Base-by-base conservation (phyloP, 345 rosid genomes). In the Lumnitzera racemosa region DNA sequence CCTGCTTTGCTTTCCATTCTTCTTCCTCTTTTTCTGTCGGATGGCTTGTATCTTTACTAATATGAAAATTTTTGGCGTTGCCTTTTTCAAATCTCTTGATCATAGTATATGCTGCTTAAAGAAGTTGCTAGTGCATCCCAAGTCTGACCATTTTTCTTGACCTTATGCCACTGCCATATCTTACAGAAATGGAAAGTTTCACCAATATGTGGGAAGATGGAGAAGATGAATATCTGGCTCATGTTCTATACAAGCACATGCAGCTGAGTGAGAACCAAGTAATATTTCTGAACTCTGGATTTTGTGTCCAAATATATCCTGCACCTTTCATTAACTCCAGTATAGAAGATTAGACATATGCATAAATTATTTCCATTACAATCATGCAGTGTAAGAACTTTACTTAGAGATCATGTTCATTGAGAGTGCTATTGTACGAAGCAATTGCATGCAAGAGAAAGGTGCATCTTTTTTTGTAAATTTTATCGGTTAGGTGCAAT, bases 181-280 rank as follows among this genome's bases (percentile, higher is more conserved):
- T 68, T 76, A 72, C 81, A 82, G 83, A 70, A 70, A 68, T 61
- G 12, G 77, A 68, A 70, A 57, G 47, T 52, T 29, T 51, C 54
- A 24, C 70, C 23, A 78, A 76, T 71, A 70, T 69, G 51, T 94
- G 97, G 95, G 96, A 88, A 70, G 96, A 88, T 49, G 78, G 78
- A 65, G 90, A 86, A 79, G 97, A 88, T 79, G 88, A 86, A 63
- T 90, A 90, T 74, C 80, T 94, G 84, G 95, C 95, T 16, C 52
- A 36, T 70, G 88, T 86, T 15, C 90, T 88, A 48, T 80, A 55
- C 59, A 87, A 88, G 72, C 79, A 80, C 57, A 84, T 94, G 99
- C 81, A 76, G 65, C 71, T 94, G 80, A 86, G 70, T 41, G 76
- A 70, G 70, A 71, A 80, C 47, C 72, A 78, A 85, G 99, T 88